A percentile compares a stretch with the other conserved stretches of the same genome.
Conservation (phyloP, 1,284 basidiomycete genomes). For the Meripilus lineatus region DNA sequence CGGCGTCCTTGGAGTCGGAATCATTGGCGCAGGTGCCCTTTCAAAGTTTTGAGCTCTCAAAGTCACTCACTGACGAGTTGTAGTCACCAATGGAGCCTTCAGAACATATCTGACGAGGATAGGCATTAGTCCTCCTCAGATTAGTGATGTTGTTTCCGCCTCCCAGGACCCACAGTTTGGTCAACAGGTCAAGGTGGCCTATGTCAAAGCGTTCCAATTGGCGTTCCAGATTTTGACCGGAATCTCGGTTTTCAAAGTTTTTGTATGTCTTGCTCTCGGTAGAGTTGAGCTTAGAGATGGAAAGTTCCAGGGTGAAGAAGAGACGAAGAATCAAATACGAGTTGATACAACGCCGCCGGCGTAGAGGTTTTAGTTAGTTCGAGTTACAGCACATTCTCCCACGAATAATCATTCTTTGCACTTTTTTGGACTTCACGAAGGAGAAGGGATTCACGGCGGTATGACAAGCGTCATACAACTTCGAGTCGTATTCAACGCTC, state of each 20-base stretch:
- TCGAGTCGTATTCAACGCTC: too few relatives aligned
- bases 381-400: too few relatives aligned
- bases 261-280: conserved; percentile 10
- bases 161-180: conserved; percentile 9
- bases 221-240: conserved; percentile 14
- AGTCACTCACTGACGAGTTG: background rate
- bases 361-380: too few relatives aligned
- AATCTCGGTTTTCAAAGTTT: conserved; percentile 12
- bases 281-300: conserved; percentile 8
- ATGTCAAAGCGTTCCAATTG: conserved; percentile 12
- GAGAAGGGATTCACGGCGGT: too few relatives aligned
- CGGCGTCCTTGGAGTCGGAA: conserved; percentile 28
- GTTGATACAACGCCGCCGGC: too few relatives aligned
- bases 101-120: conserved; percentile 3
- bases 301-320: too few relatives aligned
- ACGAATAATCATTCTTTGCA: too few relatives aligned
- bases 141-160: conserved; percentile 15
- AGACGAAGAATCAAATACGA: too few relatives aligned
- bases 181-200: conserved; percentile 7
- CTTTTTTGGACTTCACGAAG: too few relatives aligned
- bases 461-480: too few relatives aligned
- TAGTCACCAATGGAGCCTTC: conserved; percentile 14
- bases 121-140: conserved; percentile 1
- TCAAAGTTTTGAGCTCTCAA: background rate
- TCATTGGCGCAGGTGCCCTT: conserved; percentile 25